Evolutionary conservation across 192 early-diverging fungal species (phyloP), one percentile per base, ranked within the genome.

Genomic region (Linnemannia exigua): DNA sequence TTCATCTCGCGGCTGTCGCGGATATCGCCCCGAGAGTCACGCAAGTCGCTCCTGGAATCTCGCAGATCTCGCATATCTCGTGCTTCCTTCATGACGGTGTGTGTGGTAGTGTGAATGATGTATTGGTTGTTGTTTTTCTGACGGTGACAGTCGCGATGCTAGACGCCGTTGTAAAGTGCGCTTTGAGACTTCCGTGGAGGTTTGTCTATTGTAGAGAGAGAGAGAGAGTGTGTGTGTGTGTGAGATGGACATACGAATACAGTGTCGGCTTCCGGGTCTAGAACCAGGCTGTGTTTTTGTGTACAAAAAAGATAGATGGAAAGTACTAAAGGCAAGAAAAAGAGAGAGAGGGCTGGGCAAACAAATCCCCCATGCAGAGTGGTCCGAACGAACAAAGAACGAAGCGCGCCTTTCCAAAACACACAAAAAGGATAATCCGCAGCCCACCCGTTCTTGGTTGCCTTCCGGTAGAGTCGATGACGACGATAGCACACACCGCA

Each of bases 1-100:
- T 77, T 86, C 25, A 86, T 86, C 37, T 86, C 84, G 35, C 80
- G 67, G 14, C 75, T 33, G 15, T 81, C 80, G 44, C 79, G 79
- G 1, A 66, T 48, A 19, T 80, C 79, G 66, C 66, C 44, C 17
- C 79, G 80, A 4, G 36, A 44, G 35, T 73, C 72, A 35, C 80
- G 72, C 72, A 80, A 58, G 1, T 74, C 79, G 47, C 69, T 28
- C 6, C 80, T 22, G 54, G 58, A 63, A 12, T 63, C 70, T 35
- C 81, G 51, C 75, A 67, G 77, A 19, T 82, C 63, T 47, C 74
- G 76, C 33, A 47, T 70, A 48, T 70, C 77, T 79, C 77, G 77
- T 69, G 72, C 79, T 33, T 79, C 77, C 47, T 79, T 77, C 82
- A 79, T 84, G 54, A 20, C 61, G 80, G 63, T 17, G 20, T 41